phyloP scores from a whole-genome alignment of 1,284 basidiomycete genomes.

The Leccinum subrobustum region DNA sequence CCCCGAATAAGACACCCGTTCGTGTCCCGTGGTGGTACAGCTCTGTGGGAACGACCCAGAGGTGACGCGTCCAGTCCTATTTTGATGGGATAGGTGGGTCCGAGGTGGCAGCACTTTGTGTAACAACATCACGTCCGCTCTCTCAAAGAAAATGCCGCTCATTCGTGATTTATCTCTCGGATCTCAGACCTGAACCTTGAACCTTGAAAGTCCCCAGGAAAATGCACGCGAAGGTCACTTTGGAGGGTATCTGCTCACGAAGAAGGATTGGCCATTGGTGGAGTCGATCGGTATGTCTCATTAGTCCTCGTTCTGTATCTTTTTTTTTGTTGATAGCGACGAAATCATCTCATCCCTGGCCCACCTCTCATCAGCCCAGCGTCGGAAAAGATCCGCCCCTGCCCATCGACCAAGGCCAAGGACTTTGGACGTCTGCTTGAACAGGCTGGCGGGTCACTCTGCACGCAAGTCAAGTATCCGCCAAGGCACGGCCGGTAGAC shows the following conservation, averaged over 20 bases:
- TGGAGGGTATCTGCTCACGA: slow-evolving; percentile 69
- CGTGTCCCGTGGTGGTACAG: no score
- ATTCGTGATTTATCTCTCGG: slow-evolving; percentile 11
- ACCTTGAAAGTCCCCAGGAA: slow-evolving; percentile 69
- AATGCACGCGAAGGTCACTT: slow-evolving; percentile 64
- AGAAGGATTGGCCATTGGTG: slow-evolving; percentile 69
- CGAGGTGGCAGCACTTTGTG: neutral
- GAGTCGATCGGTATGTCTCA: slow-evolving; percentile 51
- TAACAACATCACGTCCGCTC: slow-evolving; percentile 20
- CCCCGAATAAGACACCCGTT: no score
- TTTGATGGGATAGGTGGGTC: slow-evolving; percentile 65
- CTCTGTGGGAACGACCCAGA: no score
- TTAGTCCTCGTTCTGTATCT: neutral
- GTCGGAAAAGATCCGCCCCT: slow-evolving; percentile 62
- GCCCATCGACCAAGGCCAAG: slow-evolving; percentile 48
- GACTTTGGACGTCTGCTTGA: slow-evolving; percentile 58
- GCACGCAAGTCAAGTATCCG: slow-evolving; percentile 70
- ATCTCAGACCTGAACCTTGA: slow-evolving; percentile 43
- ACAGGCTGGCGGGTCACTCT: slow-evolving; percentile 63
- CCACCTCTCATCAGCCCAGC: slow-evolving; percentile 58
- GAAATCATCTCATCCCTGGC: slow-evolving; percentile 54
- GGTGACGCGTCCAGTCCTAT: slow-evolving; percentile 46
- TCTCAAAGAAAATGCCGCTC: neutral
- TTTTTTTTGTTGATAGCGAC: neutral
- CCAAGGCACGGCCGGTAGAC: slow-evolving; percentile 67